These are phyloP conservation scores for Flaveria ramosissima DNA, from an alignment of 129 eudicot genomes.

Conservation along the genomic window DNA sequence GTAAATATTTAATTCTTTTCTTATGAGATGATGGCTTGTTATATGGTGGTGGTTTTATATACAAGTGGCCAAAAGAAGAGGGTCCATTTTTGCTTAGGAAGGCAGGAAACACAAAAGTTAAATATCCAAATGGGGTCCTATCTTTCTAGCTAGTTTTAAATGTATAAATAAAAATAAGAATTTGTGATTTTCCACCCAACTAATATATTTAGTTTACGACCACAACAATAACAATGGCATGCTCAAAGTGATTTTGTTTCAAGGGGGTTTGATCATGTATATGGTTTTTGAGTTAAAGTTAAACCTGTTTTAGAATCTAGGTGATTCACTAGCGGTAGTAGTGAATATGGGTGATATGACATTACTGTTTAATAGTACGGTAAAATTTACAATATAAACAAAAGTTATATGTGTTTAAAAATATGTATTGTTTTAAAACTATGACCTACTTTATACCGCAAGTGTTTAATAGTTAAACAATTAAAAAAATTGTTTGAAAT, in stretches of 20 bases:
- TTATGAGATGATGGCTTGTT: background rate
- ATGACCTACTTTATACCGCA: no score
- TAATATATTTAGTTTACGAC: background rate
- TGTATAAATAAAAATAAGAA: background rate
- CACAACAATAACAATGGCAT: background rate
- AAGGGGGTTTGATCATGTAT: no score
- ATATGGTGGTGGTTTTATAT: slow-evolving; percentile 17
- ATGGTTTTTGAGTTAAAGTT: no score
- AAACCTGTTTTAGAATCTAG: no score
- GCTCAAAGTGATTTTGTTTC: background rate
- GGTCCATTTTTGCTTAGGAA: slow-evolving; percentile 32
- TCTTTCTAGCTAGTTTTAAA: background rate
- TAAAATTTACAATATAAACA: no score
- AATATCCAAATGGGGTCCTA: background rate
- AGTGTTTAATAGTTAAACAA: no score
- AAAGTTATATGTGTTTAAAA: no score
- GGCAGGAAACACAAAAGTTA: slow-evolving; percentile 31
- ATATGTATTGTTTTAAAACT: no score
- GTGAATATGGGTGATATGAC: no score
- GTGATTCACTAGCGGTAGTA: no score
- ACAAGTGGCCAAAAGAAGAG: background rate
- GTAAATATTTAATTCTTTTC: background rate
- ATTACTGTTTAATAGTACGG: no score
- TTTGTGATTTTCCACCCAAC: background rate
- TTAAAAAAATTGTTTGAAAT: no score